Conservation (phyloP, 768 basidiomycete species). For the Cantharellus cinnabarinus region DNA sequence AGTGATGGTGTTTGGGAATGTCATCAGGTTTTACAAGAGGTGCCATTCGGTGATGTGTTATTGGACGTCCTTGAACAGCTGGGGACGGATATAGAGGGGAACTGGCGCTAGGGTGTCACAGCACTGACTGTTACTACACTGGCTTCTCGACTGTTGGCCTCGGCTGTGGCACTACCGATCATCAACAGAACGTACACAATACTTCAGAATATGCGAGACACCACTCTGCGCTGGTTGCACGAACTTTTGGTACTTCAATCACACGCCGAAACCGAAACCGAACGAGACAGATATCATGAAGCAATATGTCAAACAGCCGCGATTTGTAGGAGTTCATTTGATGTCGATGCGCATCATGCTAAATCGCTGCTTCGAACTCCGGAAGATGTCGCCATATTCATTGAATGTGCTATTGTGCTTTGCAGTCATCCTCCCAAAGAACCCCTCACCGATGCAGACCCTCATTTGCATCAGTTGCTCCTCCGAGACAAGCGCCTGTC, state of each 20-base stretch:
- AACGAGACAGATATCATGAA: constrained; percentile 9
- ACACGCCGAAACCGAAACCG: constrained; percentile 5
- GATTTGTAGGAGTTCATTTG: constrained; percentile 23
- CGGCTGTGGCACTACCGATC: constrained; percentile 3
- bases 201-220: constrained; percentile 17
- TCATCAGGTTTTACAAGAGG: not conserved
- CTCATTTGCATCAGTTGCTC: not conserved
- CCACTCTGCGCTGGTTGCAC: constrained; percentile 19
- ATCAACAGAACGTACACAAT: constrained; percentile 11
- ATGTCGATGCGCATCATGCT: constrained; percentile 14
- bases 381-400: constrained; percentile 14
- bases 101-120: not conserved
- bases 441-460: not conserved
- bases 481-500: not conserved
- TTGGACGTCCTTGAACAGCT: constrained; percentile 11
- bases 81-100: constrained; percentile 3
- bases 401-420: constrained; percentile 18
- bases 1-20: not conserved
- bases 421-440: constrained; percentile 10
- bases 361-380: constrained; percentile 11
- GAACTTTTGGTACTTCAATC: constrained; percentile 16
- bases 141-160: not conserved
- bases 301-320: constrained; percentile 20
- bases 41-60: constrained; percentile 17
- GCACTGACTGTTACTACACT: not conserved